phyloP scores from a whole-genome alignment of 2,329 filamentous ascomycete genomes.

The Colletotrichum horii region DNA sequence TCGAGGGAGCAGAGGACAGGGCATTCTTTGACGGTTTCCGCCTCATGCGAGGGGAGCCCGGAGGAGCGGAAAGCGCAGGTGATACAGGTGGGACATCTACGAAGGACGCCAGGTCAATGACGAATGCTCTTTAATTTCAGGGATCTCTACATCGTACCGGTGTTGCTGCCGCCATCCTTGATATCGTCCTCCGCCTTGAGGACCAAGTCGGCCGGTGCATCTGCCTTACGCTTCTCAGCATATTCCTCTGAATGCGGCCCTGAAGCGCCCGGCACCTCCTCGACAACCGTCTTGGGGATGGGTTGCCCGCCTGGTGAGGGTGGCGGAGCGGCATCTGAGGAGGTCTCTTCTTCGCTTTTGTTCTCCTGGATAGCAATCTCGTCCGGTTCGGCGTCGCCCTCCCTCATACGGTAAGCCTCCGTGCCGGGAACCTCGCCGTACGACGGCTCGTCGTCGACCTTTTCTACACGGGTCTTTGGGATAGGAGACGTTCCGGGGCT shows the following conservation, averaged over 20 bases:
- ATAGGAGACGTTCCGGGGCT: constrained; percentile 55
- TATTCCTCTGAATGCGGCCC: constrained; percentile 50
- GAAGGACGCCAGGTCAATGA: constrained; percentile 30
- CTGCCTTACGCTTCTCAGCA: constrained; percentile 51
- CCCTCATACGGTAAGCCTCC: constrained; percentile 59
- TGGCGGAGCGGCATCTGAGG: constrained; percentile 22
- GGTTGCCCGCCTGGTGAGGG: constrained; percentile 39
- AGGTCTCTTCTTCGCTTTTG: constrained; percentile 23
- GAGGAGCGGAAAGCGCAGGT: constrained; percentile 28
- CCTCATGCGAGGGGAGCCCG: constrained; percentile 33
- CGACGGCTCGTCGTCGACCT: constrained; percentile 60
- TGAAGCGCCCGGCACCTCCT: constrained; percentile 53
- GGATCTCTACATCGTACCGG: constrained; percentile 36
- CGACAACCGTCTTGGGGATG: constrained; percentile 58
- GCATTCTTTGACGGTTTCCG: constrained; percentile 35
- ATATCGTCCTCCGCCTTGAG: constrained; percentile 49
- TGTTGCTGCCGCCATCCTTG: constrained; percentile 29
- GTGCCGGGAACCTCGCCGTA: constrained; percentile 69
- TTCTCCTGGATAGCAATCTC: constrained; percentile 55
- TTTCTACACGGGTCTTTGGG: constrained; percentile 64
- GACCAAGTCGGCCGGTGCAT: constrained; percentile 59
- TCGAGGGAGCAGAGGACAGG: constrained; percentile 13
- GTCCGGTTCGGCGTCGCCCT: constrained; percentile 64
- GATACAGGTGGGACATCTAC: constrained; percentile 40
- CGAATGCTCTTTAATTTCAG: constrained; percentile 23